These are phyloP conservation scores for Collariella sp. DNA, from an alignment of 495 filamentous ascomycete genomes.

Conservation along the genomic window DNA sequence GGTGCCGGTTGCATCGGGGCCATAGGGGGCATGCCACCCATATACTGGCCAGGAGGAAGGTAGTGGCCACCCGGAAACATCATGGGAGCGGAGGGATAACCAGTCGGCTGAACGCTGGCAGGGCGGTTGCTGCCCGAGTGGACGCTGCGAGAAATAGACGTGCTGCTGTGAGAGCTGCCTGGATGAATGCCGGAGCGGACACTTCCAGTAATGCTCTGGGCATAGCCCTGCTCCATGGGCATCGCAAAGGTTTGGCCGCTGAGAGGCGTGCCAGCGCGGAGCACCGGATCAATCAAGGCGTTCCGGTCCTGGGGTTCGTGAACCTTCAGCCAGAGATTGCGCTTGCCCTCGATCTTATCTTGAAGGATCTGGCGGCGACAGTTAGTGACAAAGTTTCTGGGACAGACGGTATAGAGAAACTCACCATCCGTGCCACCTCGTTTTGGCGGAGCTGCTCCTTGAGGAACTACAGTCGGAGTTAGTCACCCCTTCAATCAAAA, in stretches of 20 bases:
- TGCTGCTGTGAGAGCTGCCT: not conserved
- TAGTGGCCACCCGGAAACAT: not conserved
- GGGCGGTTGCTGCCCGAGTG: not conserved
- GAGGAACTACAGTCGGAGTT: not conserved
- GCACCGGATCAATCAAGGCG: not conserved
- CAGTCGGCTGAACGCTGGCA: not conserved
- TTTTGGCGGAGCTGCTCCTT: slow-evolving; percentile 10
- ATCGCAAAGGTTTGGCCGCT: not conserved
- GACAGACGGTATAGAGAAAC: not conserved
- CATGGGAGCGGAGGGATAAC: not conserved
- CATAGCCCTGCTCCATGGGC: not conserved
- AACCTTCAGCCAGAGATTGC: slow-evolving; percentile 20
- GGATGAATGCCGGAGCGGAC: not conserved
- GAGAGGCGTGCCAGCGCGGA: not conserved
- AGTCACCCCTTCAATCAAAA: not conserved
- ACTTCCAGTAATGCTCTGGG: not conserved
- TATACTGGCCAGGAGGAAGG: no score
- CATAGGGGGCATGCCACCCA: no score
- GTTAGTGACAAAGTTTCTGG: not conserved
- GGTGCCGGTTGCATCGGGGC: no score
- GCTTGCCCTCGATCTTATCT: slow-evolving; percentile 19
- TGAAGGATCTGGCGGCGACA: slow-evolving; percentile 3
- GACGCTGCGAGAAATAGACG: not conserved
- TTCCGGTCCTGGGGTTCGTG: slow-evolving; percentile 16
- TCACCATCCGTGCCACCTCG: slow-evolving; percentile 3